These are phyloP conservation scores for Miscanthus sacchariflorus DNA, from an alignment of 202 grass and related monocot genomes.

Conservation along the genomic window DNA sequence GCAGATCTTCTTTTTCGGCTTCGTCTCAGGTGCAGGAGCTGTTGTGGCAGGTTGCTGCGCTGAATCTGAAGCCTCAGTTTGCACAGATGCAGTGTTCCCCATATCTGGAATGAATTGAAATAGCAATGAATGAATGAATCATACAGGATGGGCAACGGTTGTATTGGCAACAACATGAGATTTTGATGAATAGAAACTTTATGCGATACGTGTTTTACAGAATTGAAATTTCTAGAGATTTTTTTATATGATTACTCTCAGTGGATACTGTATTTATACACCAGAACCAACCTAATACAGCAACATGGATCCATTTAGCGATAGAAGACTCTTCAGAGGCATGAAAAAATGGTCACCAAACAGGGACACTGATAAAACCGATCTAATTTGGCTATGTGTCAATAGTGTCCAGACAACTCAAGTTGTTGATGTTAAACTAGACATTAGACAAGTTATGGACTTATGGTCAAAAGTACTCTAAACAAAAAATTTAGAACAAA, in stretches of 20 bases:
- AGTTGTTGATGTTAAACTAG: conserved; percentile 9
- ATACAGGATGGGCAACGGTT: background rate
- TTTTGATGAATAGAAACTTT: background rate
- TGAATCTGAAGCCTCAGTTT: conserved; percentile 16
- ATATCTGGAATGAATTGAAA: conserved; percentile 47
- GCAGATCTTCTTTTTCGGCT: conserved; percentile 98
- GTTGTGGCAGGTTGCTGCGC: conserved; percentile 17
- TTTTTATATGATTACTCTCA: conserved; percentile 7
- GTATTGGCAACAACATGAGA: background rate
- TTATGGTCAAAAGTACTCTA: background rate
- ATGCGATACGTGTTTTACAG: background rate
- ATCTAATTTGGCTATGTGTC: background rate
- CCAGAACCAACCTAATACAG: background rate
- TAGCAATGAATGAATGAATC: background rate
- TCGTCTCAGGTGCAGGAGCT: conserved; percentile 45
- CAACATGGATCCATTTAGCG: background rate
- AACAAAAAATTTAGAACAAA: background rate
- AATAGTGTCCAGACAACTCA: conserved; percentile 16
- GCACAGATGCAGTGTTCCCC: conserved; percentile 49
- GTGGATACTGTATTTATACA: background rate
- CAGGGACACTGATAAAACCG: background rate
- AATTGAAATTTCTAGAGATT: background rate
- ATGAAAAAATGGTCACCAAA: conserved; percentile 3
- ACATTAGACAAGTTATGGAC: background rate
- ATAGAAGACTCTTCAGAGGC: background rate